Base-by-base conservation (phyloP, 495 filamentous ascomycete species). In the Trichoderma virens region DNA sequence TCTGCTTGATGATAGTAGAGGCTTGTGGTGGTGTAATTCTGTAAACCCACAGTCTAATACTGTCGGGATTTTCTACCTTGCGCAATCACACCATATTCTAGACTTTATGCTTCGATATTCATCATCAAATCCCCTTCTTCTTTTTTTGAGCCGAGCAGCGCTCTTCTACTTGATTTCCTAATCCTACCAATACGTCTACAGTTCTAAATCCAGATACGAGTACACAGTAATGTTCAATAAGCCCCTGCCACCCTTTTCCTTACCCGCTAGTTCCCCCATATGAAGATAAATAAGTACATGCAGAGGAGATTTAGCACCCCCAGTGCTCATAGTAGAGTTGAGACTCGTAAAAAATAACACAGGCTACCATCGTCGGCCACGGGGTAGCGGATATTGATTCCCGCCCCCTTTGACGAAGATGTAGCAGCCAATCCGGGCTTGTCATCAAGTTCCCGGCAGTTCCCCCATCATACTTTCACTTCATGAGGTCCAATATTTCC, bases 281-380 rank as follows among this genome's bases (percentile, higher is more conserved):
- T 56, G 51, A 56, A 28, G 51, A 56, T 56, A n/a, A 28, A 30
- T 28, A 56, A 56, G 16, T 56, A 56, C 51, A 56, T 56, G 30
- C 51, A 56, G 7, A 16, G 25, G 51, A 56, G 25, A 56, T 14
- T 0, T 13, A 56, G 25, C 51, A 56, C 30, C 51, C 20, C 51
- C 51, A 23, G 25, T 56, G 51, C 25, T 9, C 51, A 28, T 28
- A 25, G 27, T 28, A 56, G 51, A 56, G 51, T 56, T 56, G 51
- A 56, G 51, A 56, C 51, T 56, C 51, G 51, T 56, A 56, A 28
- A 56, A 56, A 56, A 30, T 1, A 56, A 56, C 51, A 56, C 51
- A 30, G 51, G 25, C 25, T 14, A 25, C 51, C 51, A 13, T 56
- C 25, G 2, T 18, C 9, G 5, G 13, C 51, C 23, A 56, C 13